Percentiles rank a stretch among this genome's conserved stretches.
Evolutionary conservation across 441 rosid species (phyloP).

Genomic region (Corymbia calophylla): DNA sequence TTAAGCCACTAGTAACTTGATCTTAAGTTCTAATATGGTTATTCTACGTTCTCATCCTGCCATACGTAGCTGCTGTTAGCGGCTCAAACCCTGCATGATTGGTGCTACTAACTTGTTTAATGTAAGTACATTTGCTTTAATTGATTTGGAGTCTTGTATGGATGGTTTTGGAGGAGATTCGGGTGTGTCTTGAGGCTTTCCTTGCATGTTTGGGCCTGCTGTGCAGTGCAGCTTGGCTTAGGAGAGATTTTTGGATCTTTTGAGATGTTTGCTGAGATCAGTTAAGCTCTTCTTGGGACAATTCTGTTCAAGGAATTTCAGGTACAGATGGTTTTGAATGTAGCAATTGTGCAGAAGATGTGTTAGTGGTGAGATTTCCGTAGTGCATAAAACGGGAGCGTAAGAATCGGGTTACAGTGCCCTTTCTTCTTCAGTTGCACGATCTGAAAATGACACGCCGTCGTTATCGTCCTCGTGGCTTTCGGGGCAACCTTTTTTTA

Average conservation of each 20-base stretch:
- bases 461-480: neutral
- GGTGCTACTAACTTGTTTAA: neutral
- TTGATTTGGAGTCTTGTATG: neutral
- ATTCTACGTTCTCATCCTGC: neutral
- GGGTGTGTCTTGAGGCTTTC: neutral
- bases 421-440: neutral
- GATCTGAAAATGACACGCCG: neutral
- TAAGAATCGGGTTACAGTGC: no score
- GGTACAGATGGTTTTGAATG: neutral
- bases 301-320: neutral
- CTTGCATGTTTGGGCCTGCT: neutral
- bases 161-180: neutral
- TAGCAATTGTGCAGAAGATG: neutral
- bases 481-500: neutral
- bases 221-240: neutral
- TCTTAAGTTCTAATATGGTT: neutral
- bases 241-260: neutral
- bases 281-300: neutral
- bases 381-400: no score
- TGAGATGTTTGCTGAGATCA: neutral
- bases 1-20: neutral
- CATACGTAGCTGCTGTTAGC: neutral
- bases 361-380: rapidly evolving
- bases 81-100: neutral
- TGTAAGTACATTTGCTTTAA: neutral